phyloP scores from a whole-genome alignment of 1,284 basidiomycete species.

The Ceratorhiza oryzae-sativae region DNA sequence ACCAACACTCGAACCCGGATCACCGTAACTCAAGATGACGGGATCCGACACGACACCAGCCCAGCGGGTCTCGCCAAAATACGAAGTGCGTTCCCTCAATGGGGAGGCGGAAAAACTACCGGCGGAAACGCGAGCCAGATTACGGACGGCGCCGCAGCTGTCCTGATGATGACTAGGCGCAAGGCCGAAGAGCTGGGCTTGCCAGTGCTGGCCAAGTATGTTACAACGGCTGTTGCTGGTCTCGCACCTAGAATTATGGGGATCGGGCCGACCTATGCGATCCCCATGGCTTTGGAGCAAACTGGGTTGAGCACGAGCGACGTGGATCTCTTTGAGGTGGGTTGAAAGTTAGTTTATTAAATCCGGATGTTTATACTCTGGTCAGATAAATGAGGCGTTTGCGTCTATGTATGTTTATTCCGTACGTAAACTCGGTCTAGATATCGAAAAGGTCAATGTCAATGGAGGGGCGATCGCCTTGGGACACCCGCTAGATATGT shows the following conservation, averaged over 20 bases:
- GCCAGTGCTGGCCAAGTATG: slow-evolving; percentile 77
- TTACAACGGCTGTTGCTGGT: slow-evolving; percentile 76
- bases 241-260: slow-evolving; percentile 85
- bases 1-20: slow-evolving; percentile 67
- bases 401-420: slow-evolving; percentile 88
- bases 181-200: slow-evolving; percentile 84
- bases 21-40: slow-evolving; percentile 75
- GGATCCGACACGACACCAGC: slow-evolving; percentile 78
- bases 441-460: slow-evolving; percentile 79
- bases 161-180: slow-evolving; percentile 83
- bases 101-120: slow-evolving; percentile 79
- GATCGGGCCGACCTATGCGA: slow-evolving; percentile 76
- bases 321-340: slow-evolving; percentile 81
- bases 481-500: slow-evolving; percentile 86
- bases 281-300: slow-evolving; percentile 70
- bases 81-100: slow-evolving; percentile 87
- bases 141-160: slow-evolving; percentile 88
- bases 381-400: slow-evolving; percentile 89
- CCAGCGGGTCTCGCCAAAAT: slow-evolving; percentile 68
- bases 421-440: slow-evolving; percentile 74
- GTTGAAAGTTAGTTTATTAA: slow-evolving; percentile 30
- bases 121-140: slow-evolving; percentile 90
- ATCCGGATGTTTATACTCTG: not conserved
- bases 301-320: slow-evolving; percentile 72
- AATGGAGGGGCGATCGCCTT: slow-evolving; percentile 91